Percentiles rank a stretch among this genome's conserved stretches.
phyloP scores from a whole-genome alignment of 257 asterid genomes.

The Nemophila menziesii region DNA sequence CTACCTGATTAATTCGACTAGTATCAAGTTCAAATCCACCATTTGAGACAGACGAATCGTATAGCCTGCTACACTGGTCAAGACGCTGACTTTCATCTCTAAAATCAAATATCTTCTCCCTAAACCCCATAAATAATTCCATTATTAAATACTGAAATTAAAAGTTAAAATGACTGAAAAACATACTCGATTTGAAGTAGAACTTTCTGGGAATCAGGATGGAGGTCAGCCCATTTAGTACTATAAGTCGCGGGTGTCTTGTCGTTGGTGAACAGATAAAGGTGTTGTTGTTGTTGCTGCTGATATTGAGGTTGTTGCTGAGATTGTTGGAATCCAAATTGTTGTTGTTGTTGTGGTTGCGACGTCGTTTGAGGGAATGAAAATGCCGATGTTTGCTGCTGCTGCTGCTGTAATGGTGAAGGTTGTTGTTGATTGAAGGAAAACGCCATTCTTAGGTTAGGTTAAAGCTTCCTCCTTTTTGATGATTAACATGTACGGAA shows the following conservation, averaged over 20 bases:
- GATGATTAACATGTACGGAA: conserved; percentile 2
- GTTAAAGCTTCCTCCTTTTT: too few relatives aligned
- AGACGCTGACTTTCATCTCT: conserved; percentile 87
- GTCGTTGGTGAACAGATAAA: conserved; percentile 59
- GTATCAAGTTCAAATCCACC: conserved; percentile 85
- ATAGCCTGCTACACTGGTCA: conserved; percentile 81
- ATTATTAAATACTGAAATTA: not conserved
- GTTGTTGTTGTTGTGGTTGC: conserved; percentile 34
- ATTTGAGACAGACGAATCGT: conserved; percentile 69
- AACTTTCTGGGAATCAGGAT: conserved; percentile 82
- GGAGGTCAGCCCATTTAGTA: conserved; percentile 95
- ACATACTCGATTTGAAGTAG: conserved; percentile 77
- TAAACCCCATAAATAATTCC: conserved; percentile 22
- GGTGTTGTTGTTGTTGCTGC: conserved; percentile 45
- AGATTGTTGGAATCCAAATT: conserved; percentile 20
- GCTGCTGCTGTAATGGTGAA: conserved; percentile 19
- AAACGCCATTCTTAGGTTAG: conserved; percentile 33
- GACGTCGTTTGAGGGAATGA: conserved; percentile 18
- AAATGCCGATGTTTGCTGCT: conserved; percentile 27
- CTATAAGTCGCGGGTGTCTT: conserved; percentile 78
- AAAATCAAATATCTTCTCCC: conserved; percentile 80
- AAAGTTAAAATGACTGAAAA: not conserved
- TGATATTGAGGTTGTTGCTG: conserved; percentile 27
- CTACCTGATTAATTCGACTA: conserved; percentile 85
- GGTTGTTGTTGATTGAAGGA: conserved; percentile 20